These are phyloP conservation scores for Rhinocladiella similis DNA, from an alignment of 2,329 filamentous ascomycete species.

Conservation along the genomic window DNA sequence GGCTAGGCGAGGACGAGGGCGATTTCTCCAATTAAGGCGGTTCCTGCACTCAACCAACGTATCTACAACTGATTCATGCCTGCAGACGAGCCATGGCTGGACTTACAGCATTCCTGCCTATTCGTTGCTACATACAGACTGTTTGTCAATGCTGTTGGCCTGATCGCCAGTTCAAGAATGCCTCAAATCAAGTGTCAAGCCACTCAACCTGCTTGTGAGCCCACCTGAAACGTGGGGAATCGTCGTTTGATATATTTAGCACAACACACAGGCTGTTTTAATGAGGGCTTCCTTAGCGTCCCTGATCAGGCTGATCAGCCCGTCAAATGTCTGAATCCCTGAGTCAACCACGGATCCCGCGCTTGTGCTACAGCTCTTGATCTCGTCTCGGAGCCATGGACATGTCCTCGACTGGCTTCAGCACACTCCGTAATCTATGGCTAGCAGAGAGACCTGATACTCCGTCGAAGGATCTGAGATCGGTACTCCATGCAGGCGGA, in stretches of 20 bases:
- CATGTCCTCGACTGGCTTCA: no score
- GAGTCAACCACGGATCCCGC: no score
- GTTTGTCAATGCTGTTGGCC: background rate
- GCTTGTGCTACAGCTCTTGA: no score
- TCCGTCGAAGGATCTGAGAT: no score
- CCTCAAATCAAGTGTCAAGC: background rate
- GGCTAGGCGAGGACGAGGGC: background rate
- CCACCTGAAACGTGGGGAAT: slow-evolving; percentile 2
- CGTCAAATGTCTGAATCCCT: no score
- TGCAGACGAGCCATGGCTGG: background rate
- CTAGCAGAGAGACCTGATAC: no score
- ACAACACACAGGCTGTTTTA: background rate
- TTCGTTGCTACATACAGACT: background rate
- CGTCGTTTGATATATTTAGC: background rate
- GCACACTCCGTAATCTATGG: no score
- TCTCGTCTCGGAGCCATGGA: no score
- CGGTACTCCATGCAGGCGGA: no score
- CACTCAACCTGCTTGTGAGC: background rate
- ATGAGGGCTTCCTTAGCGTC: background rate
- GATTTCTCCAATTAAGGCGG: background rate
- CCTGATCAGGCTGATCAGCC: background rate
- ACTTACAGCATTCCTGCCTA: background rate
- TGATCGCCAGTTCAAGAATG: background rate
- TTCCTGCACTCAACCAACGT: background rate
- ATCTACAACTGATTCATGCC: no score